Evolutionary conservation across 768 basidiomycete species (phyloP), one percentile per base, ranked within the genome.

Genomic region (Mycena floridula): DNA sequence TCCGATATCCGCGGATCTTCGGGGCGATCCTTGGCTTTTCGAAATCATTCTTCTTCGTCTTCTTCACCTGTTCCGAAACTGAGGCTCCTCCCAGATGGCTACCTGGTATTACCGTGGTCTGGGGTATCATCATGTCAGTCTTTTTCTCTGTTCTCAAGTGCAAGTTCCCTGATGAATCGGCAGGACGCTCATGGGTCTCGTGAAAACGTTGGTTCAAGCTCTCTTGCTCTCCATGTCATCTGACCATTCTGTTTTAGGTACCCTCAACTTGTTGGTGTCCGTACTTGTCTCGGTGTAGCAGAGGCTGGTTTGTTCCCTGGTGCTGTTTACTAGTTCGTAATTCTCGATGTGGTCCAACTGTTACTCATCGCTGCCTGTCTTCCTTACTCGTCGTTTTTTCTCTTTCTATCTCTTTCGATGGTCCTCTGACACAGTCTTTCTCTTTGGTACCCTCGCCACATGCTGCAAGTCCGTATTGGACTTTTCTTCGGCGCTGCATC

Each of bases 301-400:
- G 85, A 88, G 60, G 79, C 82, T 4, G 83, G 85, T 3, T 56
- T 85, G 8, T 87, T 82, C 59, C 84, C 85, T 9, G 84, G 84
- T 21, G 80, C 86, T 8, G 73, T 76, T 0, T 89, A 84, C 64
- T 87, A 83, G 84, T 84, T 44, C 37, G 73, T 58, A 3, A 5
- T 27, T 24, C 5, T 36, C 23, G 12, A n/a, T n/a, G n/a, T n/a
- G n/a, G n/a, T n/a, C n/a, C n/a, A n/a, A n/a, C n/a, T n/a, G n/a
- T n/a, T n/a, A n/a, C n/a, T n/a, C n/a, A n/a, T n/a, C n/a, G n/a
- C n/a, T n/a, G n/a, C n/a, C n/a, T n/a, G n/a, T n/a, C n/a, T n/a
- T n/a, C n/a, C n/a, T n/a, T n/a, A n/a, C n/a, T n/a, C n/a, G n/a
- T n/a, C n/a, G n/a, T n/a, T n/a, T n/a, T n/a, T n/a, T 11, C 24